Evolutionary conservation across 768 basidiomycete genomes (phyloP), one percentile per base, ranked within the genome.

Genomic region (Lentinula sp.): DNA sequence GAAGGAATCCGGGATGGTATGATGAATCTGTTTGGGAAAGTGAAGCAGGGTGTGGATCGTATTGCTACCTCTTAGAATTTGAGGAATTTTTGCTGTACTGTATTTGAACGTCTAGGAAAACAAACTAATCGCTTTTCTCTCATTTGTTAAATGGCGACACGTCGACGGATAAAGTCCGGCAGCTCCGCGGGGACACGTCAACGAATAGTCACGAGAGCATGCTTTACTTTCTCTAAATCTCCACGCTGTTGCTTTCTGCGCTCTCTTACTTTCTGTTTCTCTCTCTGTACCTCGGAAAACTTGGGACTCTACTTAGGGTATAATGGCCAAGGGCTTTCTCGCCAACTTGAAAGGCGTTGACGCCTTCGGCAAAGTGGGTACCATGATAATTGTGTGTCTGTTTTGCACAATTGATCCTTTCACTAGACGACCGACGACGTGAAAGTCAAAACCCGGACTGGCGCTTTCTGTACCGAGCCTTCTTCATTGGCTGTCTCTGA

Each of bases 351-450:
- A 91, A 72, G 93, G 94, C 71, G 83, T 98, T 58, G 97, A 99
- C 80, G 97, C 97, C 75, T 99, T 99, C 81, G 97, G 97, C 64
- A 99, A 98, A 88, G 96, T 96, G 69, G 66, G 80, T 66, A 11
- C 15, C 28, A n/a, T 42, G 13, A 13, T 21, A 43, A 5, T 16
- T 18, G 23, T 34, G 32, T 34, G 60, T 8, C 37, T 65, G n/a
- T 13, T 43, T 15, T 21, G 23, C 7, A 13, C 53, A 15, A 23
- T 11, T 43, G 10, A 40, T 28, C 5, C 40, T 23, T 34, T 35
- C 49, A 51, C 35, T 68, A 99, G 96, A 99, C 97, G 40, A 93
- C 93, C 73, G 97, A 98, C 71, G 97, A 99, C 80, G 97, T 99
- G 64, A 98, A 98, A 78, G 93, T 99, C 76, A 95, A 95, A 82